Percentiles rank a stretch among this genome's conserved stretches.
Conservation (phyloP, 2,329 filamentous ascomycete species). For the Ophiostoma pallidulum region DNA sequence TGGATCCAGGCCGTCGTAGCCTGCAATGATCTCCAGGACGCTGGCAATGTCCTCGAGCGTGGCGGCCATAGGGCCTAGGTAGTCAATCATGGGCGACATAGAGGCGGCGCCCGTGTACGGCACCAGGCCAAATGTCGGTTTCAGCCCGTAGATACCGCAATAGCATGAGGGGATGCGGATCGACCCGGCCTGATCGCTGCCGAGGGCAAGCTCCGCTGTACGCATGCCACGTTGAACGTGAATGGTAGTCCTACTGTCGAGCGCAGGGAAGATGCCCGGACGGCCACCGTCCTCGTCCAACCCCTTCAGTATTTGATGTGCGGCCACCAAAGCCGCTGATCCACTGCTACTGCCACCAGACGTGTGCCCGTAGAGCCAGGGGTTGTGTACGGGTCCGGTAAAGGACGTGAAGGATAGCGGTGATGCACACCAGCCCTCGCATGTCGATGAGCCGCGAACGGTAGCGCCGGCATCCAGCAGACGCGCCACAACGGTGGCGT, state of each 20-base stretch:
- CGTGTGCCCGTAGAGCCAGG: conserved; percentile 63
- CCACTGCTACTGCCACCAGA: conserved; percentile 68
- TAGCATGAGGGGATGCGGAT: conserved; percentile 50
- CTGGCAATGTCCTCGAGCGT: conserved; percentile 33
- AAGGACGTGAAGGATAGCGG: conserved; percentile 51
- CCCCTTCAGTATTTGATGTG: neutral
- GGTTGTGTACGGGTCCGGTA: conserved; percentile 63
- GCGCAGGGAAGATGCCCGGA: too few species aligned
- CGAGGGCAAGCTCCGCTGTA: conserved; percentile 32
- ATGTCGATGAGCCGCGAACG: conserved; percentile 64
- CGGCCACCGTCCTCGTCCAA: too few species aligned
- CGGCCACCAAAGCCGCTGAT: conserved; percentile 37
- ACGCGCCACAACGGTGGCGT: conserved; percentile 27
- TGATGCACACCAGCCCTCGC: conserved; percentile 55
- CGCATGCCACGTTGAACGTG: too few species aligned
- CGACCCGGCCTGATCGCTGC: conserved; percentile 63
- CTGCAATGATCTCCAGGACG: conserved; percentile 32
- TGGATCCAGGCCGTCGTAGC: conserved; percentile 38
- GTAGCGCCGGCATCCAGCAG: conserved; percentile 55
- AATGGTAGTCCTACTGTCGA: too few species aligned
- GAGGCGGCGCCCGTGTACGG: conserved; percentile 39
- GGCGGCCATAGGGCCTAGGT: conserved; percentile 35
- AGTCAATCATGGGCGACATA: conserved; percentile 33
- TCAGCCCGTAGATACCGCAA: conserved; percentile 33
- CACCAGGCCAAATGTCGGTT: conserved; percentile 39